phyloP scores from a whole-genome alignment of 2,329 filamentous ascomycete genomes.

The Cladosporium halotolerans region DNA sequence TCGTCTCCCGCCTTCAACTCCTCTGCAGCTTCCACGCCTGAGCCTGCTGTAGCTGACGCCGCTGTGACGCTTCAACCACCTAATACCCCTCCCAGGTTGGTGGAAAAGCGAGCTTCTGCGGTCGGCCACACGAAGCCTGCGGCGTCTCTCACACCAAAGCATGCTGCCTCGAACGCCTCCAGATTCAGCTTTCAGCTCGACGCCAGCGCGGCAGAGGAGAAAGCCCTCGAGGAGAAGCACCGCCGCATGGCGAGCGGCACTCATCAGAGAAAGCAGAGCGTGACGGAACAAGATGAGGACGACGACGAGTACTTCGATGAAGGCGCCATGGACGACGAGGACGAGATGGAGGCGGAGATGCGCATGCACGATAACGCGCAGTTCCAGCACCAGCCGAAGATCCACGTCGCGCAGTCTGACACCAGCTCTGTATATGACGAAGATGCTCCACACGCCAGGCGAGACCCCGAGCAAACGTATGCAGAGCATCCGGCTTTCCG shows the following conservation, averaged over 20 bases:
- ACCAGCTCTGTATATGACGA: conserved; percentile 51
- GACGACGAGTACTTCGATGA: conserved; percentile 34
- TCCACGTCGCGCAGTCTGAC: conserved; percentile 34
- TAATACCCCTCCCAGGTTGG: conserved; percentile 17
- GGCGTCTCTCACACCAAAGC: conserved; percentile 29
- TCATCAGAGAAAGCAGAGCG: not conserved
- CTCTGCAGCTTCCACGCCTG: conserved; percentile 4
- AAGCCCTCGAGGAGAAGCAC: conserved; percentile 66
- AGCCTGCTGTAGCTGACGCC: conserved; percentile 2
- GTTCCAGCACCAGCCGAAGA: conserved; percentile 2
- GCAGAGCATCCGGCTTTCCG: conserved; percentile 27
- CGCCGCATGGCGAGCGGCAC: conserved; percentile 16
- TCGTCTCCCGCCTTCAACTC: conserved; percentile 6
- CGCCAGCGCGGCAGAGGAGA: conserved; percentile 58
- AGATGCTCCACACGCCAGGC: conserved; percentile 31
- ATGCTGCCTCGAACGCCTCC: conserved; percentile 61
- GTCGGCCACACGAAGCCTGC: conserved; percentile 23
- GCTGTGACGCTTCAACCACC: conserved; percentile 12
- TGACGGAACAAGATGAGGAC: conserved; percentile 27
- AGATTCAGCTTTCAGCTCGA: conserved; percentile 79
- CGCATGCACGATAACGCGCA: not conserved
- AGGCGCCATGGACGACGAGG: conserved; percentile 40
- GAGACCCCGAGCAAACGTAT: conserved; percentile 23
- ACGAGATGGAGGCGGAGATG: conserved; percentile 37
- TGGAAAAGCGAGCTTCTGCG: conserved; percentile 26